Conservation (phyloP, 1,139 yeast genomes). For the Candida buenavistaensis region DNA sequence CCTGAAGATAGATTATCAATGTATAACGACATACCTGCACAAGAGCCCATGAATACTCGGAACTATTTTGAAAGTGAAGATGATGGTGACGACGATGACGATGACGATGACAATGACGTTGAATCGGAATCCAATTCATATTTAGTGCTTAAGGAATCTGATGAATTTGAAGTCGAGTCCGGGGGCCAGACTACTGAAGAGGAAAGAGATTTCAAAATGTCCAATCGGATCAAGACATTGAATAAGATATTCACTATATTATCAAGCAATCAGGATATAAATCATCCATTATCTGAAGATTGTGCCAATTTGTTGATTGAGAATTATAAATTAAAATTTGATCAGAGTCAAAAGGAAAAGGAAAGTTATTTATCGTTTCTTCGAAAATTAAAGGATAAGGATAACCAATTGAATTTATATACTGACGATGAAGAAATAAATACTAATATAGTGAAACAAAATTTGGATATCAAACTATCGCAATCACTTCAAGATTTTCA, state of each 20-base stretch:
- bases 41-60: conserved; percentile 20
- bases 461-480: conserved; percentile 36
- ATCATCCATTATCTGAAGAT: conserved; percentile 84
- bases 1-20: conserved; percentile 33
- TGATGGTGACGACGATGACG: conserved; percentile 19
- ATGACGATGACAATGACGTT: conserved; percentile 16
- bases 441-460: conserved; percentile 15
- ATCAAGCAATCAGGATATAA: conserved; percentile 69
- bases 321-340: conserved; percentile 70
- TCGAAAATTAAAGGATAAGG: conserved; percentile 62
- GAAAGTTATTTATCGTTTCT: conserved; percentile 76
- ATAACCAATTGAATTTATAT: conserved; percentile 14
- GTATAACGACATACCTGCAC: conserved; percentile 20
- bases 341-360: conserved; percentile 73
- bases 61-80: conserved; percentile 20
- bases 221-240: conserved; percentile 53
- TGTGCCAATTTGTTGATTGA: conserved; percentile 71
- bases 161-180: conserved; percentile 18
- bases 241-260: conserved; percentile 60
- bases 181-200: too few species aligned
- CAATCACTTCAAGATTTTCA: conserved; percentile 44
- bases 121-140: conserved; percentile 29
- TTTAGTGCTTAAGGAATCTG: conserved; percentile 28
- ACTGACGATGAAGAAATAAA: conserved; percentile 7
- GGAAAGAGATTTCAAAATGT: conserved; percentile 20